Base-by-base conservation (phyloP, 495 filamentous ascomycete species). In the Clavariopsis aquatica region DNA sequence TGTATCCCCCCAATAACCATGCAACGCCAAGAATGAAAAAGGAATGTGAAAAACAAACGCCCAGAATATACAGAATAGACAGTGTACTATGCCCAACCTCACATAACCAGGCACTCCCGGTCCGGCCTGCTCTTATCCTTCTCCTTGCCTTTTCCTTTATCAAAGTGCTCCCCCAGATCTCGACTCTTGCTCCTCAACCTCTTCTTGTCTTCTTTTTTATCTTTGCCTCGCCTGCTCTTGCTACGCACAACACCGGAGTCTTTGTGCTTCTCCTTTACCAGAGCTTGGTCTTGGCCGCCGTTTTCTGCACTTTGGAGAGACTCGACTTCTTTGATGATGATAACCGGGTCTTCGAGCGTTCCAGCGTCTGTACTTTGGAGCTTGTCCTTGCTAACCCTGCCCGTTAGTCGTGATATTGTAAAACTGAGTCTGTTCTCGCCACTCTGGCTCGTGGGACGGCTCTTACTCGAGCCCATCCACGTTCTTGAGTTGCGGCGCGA, bases 31-130 rank as follows among this genome's bases (percentile, higher is more conserved):
- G 19, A 41, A 49, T 52, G 19, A 43, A 51, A 17, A 52, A 23
- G 13, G 20, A 34, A 49, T 22, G 13, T 15, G 17, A 13, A 12
- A 60, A 27, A n/a, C 24, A 17, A n/a, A 22, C 1, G 7, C 20
- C 43, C 12, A 4, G 23, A 26, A 31, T 12, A 31, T 52, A 17
- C n/a, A 49, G 17, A 46, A 23, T n/a, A 49, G 41, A n/a, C n/a
- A n/a, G n/a, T n/a, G n/a, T n/a, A n/a, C n/a, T n/a, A n/a, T n/a
- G n/a, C n/a, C 24, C 20, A 13, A 45, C 61, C 2, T 78, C 73
- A 86, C 80, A 85, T 84, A 43, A 86, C 73, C 28, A 76, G 66
- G 77, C 91, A 95, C 72, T 93, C 90, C 51, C 90, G 79, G 56
- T 95, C 91, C 8, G 85, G 84, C 49, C 59, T 27, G 9, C 57